Evolutionary conservation across 371 early-diverging fungal species (phyloP), one percentile per base, ranked within the genome.

Genomic region (Mucor circinelloides): DNA sequence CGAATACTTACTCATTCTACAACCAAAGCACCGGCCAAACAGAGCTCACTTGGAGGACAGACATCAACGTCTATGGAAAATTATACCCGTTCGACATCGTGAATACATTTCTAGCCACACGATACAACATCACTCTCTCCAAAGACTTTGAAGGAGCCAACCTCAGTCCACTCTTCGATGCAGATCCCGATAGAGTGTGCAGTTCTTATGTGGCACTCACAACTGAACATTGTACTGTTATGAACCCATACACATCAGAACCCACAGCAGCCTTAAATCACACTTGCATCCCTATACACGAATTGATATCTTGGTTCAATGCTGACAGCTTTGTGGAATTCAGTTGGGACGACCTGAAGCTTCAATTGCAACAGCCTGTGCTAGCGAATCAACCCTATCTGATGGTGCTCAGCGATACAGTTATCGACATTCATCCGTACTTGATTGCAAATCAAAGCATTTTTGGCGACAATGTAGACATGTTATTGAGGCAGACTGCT

Each of bases 21-120:
- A 78, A 81, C 42, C 59, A 71, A 21, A 32, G 66, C n/a, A 73
- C 68, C 25, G 66, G 73, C n/a, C 68, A 74, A 71, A 69, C 66
- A 69, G 50, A 13, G 12, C 8, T 42, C 4, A 66, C 38, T 6
- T 46, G 69, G 57, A 27, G 48, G 58, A 30, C 63, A 2, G 42
- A 63, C 19, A 30, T 68, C 21, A 27, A 17, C 12, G 58, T 63
- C 13, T 58, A 57, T 46, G 70, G 66, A 54, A 50, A 34, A 28
- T 23, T 60, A 2, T 66, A 61, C 28, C 63, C 62, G 0, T 50
- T 57, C n/a, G 67, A 67, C n/a, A 30, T 55, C 15, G 63, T 67
- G 30, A 52, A 27, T 6, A n/a, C 36, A 25, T 60, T 67, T n/a
- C 40, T 67, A 0, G n/a, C 46, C n/a, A 10, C 32, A 36, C 34